Evolutionary conservation across 2,329 filamentous ascomycete species (phyloP).

Genomic region (Calonectria multiphialidica): DNA sequence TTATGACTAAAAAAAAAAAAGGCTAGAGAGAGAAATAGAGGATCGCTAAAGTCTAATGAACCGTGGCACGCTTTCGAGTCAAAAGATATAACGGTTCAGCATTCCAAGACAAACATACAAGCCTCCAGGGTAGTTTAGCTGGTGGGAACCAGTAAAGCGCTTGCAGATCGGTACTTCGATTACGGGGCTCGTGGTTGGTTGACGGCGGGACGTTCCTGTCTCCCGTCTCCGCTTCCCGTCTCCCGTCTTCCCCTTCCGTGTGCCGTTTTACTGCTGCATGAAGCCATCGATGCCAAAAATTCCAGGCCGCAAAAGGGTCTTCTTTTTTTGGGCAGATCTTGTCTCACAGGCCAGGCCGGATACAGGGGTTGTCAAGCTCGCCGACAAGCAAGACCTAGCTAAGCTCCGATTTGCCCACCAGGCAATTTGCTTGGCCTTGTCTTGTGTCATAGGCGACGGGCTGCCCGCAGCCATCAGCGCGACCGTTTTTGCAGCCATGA

Average conservation of each 20-base stretch:
- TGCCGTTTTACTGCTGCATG: slow-evolving; percentile 6
- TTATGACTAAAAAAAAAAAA: too few species aligned
- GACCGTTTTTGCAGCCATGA: background rate
- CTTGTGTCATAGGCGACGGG: background rate
- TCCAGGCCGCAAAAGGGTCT: slow-evolving; percentile 15
- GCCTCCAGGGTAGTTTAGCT: background rate
- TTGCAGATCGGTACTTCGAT: slow-evolving; percentile 10
- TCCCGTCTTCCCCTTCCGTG: background rate
- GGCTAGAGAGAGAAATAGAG: background rate
- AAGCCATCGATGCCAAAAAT: slow-evolving; percentile 12
- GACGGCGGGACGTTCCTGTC: slow-evolving; percentile 11
- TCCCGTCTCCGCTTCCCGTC: slow-evolving; percentile 11
- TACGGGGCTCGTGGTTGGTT: slow-evolving; percentile 10
- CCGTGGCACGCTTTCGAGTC: background rate
- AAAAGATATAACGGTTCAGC: background rate
- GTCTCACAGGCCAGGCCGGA: slow-evolving; percentile 6
- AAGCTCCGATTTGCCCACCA: slow-evolving; percentile 22
- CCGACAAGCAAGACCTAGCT: background rate
- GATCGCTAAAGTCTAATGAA: background rate
- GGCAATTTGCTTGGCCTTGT: slow-evolving; percentile 13
- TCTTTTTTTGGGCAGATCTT: slow-evolving; percentile 13
- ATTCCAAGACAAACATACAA: background rate
- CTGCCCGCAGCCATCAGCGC: background rate
- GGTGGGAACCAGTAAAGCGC: slow-evolving; percentile 12
- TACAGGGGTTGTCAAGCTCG: slow-evolving; percentile 13